These are phyloP conservation scores for Didymella sp. DNA, from an alignment of 2,329 filamentous ascomycete genomes.

Conservation along the genomic window DNA sequence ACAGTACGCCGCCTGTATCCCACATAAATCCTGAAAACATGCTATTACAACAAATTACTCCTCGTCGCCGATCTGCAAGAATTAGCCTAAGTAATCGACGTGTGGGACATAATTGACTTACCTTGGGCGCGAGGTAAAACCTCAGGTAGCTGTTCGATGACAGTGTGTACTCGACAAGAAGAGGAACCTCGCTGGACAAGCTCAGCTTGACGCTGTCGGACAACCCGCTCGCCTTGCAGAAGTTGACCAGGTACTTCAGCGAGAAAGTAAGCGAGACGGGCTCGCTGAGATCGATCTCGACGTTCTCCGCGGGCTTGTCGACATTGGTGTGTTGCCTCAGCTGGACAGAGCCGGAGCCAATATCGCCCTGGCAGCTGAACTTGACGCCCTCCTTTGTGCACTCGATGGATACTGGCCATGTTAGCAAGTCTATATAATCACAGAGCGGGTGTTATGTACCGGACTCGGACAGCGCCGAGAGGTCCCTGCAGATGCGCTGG, in stretches of 20 bases:
- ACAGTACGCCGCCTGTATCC: conserved; percentile 33
- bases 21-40: conserved; percentile 38
- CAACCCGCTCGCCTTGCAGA: conserved; percentile 94
- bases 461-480: conserved; percentile 92
- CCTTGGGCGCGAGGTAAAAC: conserved; percentile 99
- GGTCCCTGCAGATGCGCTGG: conserved; percentile 90
- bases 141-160: conserved; percentile 87
- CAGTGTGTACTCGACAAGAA: conserved; percentile 90
- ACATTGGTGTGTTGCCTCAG: conserved; percentile 87
- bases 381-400: conserved; percentile 97
- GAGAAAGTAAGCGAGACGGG: conserved; percentile 96
- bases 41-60: conserved; percentile 55
- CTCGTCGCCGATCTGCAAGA: conserved; percentile 70
- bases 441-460: conserved; percentile 63
- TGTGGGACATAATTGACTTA: conserved; percentile 47
- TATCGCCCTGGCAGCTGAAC: conserved; percentile 92
- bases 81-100: conserved; percentile 45
- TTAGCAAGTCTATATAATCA: not conserved
- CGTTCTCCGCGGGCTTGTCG: conserved; percentile 84
- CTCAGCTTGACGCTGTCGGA: conserved; percentile 86
- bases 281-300: conserved; percentile 89
- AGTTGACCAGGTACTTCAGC: conserved; percentile 99
- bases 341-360: conserved; percentile 92
- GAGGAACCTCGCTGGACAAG: conserved; percentile 93
- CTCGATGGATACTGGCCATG: conserved; percentile 80